Evolutionary conservation across 192 early-diverging fungal genomes (phyloP).

Genomic region (Rhizoclosmatium globosum): DNA sequence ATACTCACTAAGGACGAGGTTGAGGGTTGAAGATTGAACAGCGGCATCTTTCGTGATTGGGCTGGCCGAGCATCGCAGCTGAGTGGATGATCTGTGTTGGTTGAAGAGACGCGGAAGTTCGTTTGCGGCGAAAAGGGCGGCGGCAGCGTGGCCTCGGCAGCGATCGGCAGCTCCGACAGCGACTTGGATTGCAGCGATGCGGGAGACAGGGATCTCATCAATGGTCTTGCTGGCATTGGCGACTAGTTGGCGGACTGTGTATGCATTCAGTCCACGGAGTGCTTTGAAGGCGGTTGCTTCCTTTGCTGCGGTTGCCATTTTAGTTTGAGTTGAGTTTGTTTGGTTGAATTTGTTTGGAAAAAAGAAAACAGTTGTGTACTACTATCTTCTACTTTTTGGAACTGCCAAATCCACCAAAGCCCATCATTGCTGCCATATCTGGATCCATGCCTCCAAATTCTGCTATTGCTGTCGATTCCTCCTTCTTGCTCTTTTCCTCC

Average conservation of each 20-base stretch:
- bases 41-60: not conserved
- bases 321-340: not conserved
- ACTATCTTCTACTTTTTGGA: conserved; percentile 24
- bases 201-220: not conserved
- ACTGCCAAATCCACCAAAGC: conserved; percentile 52
- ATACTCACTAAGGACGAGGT: not conserved
- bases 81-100: too few relatives aligned
- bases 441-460: conserved; percentile 55
- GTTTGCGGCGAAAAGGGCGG: not conserved
- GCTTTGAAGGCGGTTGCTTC: not conserved
- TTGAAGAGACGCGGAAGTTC: not conserved
- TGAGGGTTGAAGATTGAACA: not conserved
- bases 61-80: not conserved
- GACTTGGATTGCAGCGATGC: not conserved
- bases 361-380: not conserved
- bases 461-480: conserved; percentile 39
- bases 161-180: not conserved
- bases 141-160: not conserved
- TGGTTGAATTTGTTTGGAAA: not conserved
- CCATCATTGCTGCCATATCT: conserved; percentile 84
- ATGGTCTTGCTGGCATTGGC: not conserved
- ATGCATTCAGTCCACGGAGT: not conserved
- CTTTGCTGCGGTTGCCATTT: too few relatives aligned
- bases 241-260: not conserved
- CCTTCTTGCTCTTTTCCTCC: conserved; percentile 48